Evolutionary conservation across 495 filamentous ascomycete genomes (phyloP).

Genomic region (Talaromyces ruber): DNA sequence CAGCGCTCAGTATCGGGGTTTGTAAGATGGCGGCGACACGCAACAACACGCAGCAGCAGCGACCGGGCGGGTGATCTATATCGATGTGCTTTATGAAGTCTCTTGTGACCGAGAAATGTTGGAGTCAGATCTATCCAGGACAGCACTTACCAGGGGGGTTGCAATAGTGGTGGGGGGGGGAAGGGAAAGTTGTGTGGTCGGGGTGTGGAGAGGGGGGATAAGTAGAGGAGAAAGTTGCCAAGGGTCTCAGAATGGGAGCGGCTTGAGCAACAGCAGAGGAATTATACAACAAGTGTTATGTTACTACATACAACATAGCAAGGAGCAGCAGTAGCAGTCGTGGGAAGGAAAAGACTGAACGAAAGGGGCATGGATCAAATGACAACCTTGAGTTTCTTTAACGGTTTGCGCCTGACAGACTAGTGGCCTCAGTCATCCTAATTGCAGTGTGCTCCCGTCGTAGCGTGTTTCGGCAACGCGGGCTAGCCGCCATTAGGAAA

Average conservation of each 20-base stretch:
- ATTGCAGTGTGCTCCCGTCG: not conserved
- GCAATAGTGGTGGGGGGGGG: not conserved
- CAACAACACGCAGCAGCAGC: not conserved
- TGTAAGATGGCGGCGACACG: not conserved
- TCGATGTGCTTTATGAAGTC: not conserved
- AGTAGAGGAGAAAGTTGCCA: not conserved
- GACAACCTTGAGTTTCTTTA: too few relatives aligned
- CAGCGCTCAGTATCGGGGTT: not conserved
- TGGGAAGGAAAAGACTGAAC: not conserved
- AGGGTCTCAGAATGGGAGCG: not conserved
- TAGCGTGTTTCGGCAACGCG: constrained; percentile 1
- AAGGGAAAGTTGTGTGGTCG: not conserved
- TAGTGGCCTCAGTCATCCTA: not conserved
- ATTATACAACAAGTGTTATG: not conserved
- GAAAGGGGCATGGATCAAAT: not conserved
- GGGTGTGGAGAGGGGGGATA: not conserved
- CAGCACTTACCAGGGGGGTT: not conserved
- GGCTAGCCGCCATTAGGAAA: not conserved
- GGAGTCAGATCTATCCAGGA: not conserved
- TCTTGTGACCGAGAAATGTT: not conserved
- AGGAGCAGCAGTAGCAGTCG: not conserved
- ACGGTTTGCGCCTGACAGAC: not conserved
- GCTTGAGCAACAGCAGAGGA: not conserved
- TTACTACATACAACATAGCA: not conserved
- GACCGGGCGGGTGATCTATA: not conserved